A percentile compares a stretch with the other conserved stretches of the same genome.
Evolutionary conservation across 768 basidiomycete genomes (phyloP).

Genomic region (Infundibulicybe gibba): DNA sequence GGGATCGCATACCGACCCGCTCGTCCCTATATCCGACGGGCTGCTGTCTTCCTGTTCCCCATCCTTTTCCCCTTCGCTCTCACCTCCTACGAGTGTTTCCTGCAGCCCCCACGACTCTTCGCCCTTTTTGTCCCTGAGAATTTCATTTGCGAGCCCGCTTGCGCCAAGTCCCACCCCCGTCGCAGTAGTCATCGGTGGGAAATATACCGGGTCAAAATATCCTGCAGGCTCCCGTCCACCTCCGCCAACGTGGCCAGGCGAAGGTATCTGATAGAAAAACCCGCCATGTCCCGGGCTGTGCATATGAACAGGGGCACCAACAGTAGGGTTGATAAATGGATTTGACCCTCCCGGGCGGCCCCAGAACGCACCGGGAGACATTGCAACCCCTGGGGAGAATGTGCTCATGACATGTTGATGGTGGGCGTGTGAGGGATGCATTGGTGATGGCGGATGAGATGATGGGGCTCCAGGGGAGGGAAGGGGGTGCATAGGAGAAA

Average conservation of each 20-base stretch:
- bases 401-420: slow-evolving; percentile 14
- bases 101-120: no score
- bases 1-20: slow-evolving; percentile 2
- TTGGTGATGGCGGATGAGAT: slow-evolving; percentile 9
- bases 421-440: slow-evolving; percentile 5
- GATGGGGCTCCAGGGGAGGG: slow-evolving; percentile 39
- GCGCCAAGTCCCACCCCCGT: slow-evolving; percentile 6
- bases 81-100: no score
- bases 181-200: slow-evolving; percentile 19
- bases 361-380: slow-evolving; percentile 78
- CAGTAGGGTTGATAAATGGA: slow-evolving; percentile 41
- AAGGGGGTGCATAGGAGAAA: slow-evolving; percentile 42
- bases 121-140: slow-evolving; percentile 10
- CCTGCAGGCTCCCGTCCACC: slow-evolving; percentile 31
- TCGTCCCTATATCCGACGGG: neutral
- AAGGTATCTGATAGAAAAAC: slow-evolving; percentile 23
- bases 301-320: slow-evolving; percentile 41
- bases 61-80: no score
- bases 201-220: slow-evolving; percentile 42
- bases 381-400: slow-evolving; percentile 70
- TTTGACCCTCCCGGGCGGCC: slow-evolving; percentile 47
- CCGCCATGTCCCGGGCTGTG: slow-evolving; percentile 17
- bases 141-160: slow-evolving; percentile 29
- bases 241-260: slow-evolving; percentile 13
- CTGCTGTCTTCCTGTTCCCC: neutral